Base-by-base conservation (phyloP, 2,329 filamentous ascomycete genomes). In the Nigrospora oryzae region DNA sequence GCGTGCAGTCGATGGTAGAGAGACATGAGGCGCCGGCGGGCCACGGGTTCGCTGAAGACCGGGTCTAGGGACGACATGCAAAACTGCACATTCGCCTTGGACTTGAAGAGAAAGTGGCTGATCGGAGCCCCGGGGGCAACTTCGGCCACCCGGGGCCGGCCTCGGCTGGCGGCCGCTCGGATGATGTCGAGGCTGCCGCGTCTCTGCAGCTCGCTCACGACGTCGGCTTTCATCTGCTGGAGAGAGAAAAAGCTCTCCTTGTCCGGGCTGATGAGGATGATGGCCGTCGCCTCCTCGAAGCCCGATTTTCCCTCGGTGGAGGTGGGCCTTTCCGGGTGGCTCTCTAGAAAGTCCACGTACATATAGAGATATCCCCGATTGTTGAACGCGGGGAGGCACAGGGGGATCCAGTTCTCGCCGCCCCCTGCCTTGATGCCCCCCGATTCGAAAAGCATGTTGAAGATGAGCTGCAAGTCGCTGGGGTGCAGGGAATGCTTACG, bases 381-480 rank as follows among this genome's bases (percentile, higher is more conserved):
- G 68, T 98, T 98, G 69, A 98, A 98, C 5, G 90, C 91, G 1
- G 93, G 94, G 3, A 98, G 75, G 57, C 93, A 98, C 7, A 98
- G 74, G 0, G 93, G 93, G 40, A 97, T 91, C 93, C 93, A 98
- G 56, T 91, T 96, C 64, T 98, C 93, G 30, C 91, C 93, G 35
- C 76, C 89, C 6, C 87, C 90, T 16, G 89, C 85, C 61, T 93
- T 91, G 60, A 98, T 85, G 37, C 88, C 86, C 40, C 89, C 88
- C 2, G 91, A 93, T 67, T 95, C 90, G 57, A 98, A 98, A 2
- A 98, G 80, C 94, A 98, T 98, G 60, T 97, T 97, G 74, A 98
- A 98, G 49, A 98, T 90, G 38, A 98, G 77, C 59, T 96, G 91
- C 19, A 98, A 74, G 61, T 98, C 93, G 51, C 90, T 91, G 0